These are phyloP conservation scores for Coemansia aciculifera DNA, from an alignment of 192 early-diverging fungal genomes.

Conservation along the genomic window DNA sequence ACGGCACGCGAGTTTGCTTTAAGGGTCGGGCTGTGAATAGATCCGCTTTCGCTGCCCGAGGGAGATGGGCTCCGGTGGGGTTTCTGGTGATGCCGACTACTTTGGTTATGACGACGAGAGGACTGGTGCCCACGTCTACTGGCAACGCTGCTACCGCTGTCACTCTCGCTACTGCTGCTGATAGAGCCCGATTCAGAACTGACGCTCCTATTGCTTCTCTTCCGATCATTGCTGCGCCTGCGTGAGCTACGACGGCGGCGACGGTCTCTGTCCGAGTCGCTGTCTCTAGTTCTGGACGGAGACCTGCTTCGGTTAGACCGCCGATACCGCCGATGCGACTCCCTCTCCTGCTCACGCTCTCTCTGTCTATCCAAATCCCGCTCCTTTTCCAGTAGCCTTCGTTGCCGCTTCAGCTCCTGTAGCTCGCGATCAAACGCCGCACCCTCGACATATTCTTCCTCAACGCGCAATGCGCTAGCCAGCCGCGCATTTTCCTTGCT, in stretches of 20 bases:
- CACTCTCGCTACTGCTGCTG: conserved; percentile 1
- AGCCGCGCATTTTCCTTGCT: conserved; percentile 63
- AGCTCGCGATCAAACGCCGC: conserved; percentile 70
- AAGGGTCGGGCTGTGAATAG: neutral
- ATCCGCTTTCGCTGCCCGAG: neutral
- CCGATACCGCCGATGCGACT: neutral
- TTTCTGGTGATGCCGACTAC: neutral
- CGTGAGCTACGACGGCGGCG: neutral
- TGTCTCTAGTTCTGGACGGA: neutral
- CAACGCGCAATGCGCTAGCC: conserved; percentile 69
- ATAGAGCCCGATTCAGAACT: neutral
- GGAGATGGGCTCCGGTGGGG: conserved; percentile 7
- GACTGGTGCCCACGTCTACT: neutral
- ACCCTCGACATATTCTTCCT: conserved; percentile 67
- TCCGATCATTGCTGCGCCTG: neutral
- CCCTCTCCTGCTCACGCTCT: neutral
- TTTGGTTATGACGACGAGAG: conserved; percentile 7
- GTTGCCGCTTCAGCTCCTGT: conserved; percentile 56
- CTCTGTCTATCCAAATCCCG: conserved; percentile 13
- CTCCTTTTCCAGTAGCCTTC: conserved; percentile 30
- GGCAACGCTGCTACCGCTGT: neutral
- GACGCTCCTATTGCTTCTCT: conserved; percentile 12
- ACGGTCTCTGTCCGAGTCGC: neutral
- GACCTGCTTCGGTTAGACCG: conserved; percentile 4
- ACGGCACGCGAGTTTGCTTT: conserved; percentile 14